phyloP scores from a whole-genome alignment of 345 rosid genomes.

The Turnera subulata region DNA sequence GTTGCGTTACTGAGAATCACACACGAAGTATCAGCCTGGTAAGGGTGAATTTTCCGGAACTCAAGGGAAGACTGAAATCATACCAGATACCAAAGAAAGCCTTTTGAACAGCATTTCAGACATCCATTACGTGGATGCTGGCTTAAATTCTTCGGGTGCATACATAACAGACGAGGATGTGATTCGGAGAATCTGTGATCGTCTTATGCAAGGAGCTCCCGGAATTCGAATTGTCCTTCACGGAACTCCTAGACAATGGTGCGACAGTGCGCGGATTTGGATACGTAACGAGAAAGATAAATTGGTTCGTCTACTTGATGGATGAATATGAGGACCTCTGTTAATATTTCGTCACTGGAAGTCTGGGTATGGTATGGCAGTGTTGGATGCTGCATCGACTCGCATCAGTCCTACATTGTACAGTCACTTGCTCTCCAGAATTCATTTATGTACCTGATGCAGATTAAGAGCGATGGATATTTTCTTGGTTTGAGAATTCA shows the following conservation, averaged over 20 bases:
- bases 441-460: no score
- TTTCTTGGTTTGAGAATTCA: no score
- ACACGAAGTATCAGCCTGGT: conserved; percentile 17
- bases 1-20: conserved; percentile 54
- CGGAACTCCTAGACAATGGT: conserved; percentile 96
- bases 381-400: no score
- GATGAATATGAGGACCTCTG: no score
- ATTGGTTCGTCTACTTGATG: conserved; percentile 45
- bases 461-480: no score
- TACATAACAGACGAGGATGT: conserved; percentile 55
- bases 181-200: conserved; percentile 43
- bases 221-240: conserved; percentile 51
- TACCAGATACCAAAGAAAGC: conserved; percentile 45
- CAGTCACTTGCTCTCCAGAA: no score
- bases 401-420: no score
- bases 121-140: conserved; percentile 79
- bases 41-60: conserved; percentile 11
- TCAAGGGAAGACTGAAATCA: conserved; percentile 31
- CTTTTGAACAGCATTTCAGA: conserved; percentile 55
- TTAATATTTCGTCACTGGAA: no score
- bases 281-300: conserved; percentile 57
- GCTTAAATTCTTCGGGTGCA: conserved; percentile 69
- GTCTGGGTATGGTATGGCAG: no score
- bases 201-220: conserved; percentile 22
- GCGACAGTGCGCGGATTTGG: conserved; percentile 56